A percentile compares a stretch with the other conserved stretches of the same genome.
phyloP scores from a whole-genome alignment of 768 basidiomycete species.

The Macrolepiota albuminosa region DNA sequence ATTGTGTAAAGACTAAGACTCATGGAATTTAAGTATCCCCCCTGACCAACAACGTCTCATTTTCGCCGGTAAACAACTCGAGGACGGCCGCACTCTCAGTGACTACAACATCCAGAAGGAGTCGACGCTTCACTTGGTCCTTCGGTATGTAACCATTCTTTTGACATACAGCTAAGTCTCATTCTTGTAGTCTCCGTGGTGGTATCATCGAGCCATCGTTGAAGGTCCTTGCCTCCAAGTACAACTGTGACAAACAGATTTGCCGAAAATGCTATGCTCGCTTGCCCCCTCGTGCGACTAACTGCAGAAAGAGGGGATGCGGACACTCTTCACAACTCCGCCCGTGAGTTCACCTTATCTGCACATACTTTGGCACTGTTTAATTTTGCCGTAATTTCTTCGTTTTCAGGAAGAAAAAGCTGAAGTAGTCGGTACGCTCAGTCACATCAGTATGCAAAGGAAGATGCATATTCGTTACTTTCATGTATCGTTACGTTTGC shows the following conservation, averaged over 20 bases:
- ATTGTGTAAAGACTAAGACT: too few species aligned
- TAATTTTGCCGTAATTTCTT: neutral
- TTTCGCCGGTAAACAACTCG: constrained; percentile 97
- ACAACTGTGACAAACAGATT: constrained; percentile 99
- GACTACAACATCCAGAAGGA: constrained; percentile 99
- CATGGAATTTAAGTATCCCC: constrained; percentile 55
- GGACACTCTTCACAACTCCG: constrained; percentile 90
- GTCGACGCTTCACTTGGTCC: constrained; percentile 95
- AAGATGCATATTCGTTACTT: neutral
- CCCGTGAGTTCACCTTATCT: constrained; percentile 53
- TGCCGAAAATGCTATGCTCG: constrained; percentile 99
- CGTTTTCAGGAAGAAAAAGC: constrained; percentile 16
- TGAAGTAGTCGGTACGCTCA: constrained; percentile 16
- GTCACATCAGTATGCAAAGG: neutral
- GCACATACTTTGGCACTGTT: neutral
- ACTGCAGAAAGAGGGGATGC: constrained; percentile 95
- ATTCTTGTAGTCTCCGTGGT: constrained; percentile 72
- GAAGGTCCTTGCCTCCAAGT: constrained; percentile 94
- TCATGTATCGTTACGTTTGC: constrained; percentile 3
- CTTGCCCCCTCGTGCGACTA: constrained; percentile 98
- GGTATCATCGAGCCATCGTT: constrained; percentile 99
- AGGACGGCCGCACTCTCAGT: constrained; percentile 92
- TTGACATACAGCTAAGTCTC: neutral
- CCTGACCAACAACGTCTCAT: constrained; percentile 95
- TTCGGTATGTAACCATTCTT: constrained; percentile 59